Percentiles rank a stretch among this genome's conserved stretches.
These are phyloP conservation scores for Selaginella moellendorffii DNA, from an alignment of 75 land plant species.

Conservation along the genomic window DNA sequence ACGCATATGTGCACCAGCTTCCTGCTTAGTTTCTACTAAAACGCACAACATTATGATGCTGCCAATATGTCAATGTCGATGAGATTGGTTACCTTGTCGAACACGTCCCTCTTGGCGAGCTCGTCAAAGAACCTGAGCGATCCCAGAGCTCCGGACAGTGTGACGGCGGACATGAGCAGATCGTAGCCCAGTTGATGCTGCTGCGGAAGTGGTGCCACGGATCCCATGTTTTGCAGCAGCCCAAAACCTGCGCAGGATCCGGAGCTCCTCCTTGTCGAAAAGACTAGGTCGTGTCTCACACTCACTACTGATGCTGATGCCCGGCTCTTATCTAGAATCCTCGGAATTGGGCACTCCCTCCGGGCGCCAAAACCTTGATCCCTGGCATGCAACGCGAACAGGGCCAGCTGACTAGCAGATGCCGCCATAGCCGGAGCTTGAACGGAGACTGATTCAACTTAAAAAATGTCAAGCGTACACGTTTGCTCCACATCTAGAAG, in stretches of 20 bases:
- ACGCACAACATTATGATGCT: not conserved
- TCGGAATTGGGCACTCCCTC: not conserved
- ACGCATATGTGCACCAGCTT: slow-evolving; percentile 87
- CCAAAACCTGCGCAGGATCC: not conserved
- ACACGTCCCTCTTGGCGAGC: slow-evolving; percentile 43
- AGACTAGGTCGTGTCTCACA: too few relatives aligned
- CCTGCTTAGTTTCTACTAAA: slow-evolving; percentile 55
- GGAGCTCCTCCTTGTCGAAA: not conserved
- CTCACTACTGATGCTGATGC: too few relatives aligned
- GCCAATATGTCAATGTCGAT: too few relatives aligned
- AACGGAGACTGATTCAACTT: too few relatives aligned
- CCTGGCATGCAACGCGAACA: not conserved
- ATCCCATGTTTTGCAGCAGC: not conserved
- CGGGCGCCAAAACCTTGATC: not conserved
- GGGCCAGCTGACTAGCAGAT: not conserved
- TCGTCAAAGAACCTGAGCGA: slow-evolving; percentile 49
- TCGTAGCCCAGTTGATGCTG: not conserved
- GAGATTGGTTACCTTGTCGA: slow-evolving; percentile 74
- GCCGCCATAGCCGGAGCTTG: not conserved
- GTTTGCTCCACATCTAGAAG: too few relatives aligned
- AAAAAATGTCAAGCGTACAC: too few relatives aligned
- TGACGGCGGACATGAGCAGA: slow-evolving; percentile 10
- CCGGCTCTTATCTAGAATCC: too few relatives aligned
- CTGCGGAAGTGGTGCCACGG: too few relatives aligned
- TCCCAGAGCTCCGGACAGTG: slow-evolving; percentile 36